These are phyloP conservation scores for Xylaria hypoxylon DNA, from an alignment of 2,329 filamentous ascomycete genomes.

Conservation along the genomic window DNA sequence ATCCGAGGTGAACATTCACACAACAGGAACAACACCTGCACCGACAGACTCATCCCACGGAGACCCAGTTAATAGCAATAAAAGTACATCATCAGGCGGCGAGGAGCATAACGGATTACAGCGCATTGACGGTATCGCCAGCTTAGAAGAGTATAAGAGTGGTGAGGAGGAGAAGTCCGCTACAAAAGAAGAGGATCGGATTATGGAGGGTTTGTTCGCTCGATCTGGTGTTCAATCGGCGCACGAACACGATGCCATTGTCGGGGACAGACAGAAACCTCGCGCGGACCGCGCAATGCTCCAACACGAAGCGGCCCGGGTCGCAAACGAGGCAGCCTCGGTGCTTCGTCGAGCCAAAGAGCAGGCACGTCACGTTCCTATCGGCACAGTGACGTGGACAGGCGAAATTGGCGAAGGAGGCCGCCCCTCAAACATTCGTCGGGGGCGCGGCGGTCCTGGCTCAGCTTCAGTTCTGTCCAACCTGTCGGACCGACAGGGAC, in stretches of 20 bases:
- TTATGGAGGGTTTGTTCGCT: slow-evolving; percentile 91
- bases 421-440: slow-evolving; percentile 68
- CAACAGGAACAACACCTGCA: slow-evolving; percentile 39
- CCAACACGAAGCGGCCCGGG: slow-evolving; percentile 81
- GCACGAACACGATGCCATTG: slow-evolving; percentile 91
- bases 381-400: slow-evolving; percentile 94
- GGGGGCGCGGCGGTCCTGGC: slow-evolving; percentile 62
- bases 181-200: slow-evolving; percentile 73
- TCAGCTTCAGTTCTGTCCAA: slow-evolving; percentile 68
- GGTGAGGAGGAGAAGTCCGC: slow-evolving; percentile 62
- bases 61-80: slow-evolving; percentile 21
- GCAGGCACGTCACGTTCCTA: slow-evolving; percentile 76
- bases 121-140: slow-evolving; percentile 51
- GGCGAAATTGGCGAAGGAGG: slow-evolving; percentile 84
- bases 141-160: slow-evolving; percentile 52
- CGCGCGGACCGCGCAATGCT: slow-evolving; percentile 82
- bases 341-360: slow-evolving; percentile 80
- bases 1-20: slow-evolving; percentile 78
- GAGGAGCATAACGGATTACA: slow-evolving; percentile 51
- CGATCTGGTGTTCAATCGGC: slow-evolving; percentile 89
- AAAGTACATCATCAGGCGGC: slow-evolving; percentile 31
- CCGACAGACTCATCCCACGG: slow-evolving; percentile 32
- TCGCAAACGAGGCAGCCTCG: slow-evolving; percentile 81
- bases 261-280: slow-evolving; percentile 78
- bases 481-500: slow-evolving; percentile 67